A percentile compares a stretch with the other conserved stretches of the same genome.
Conservation (phyloP, 495 filamentous ascomycete genomes). For the Xylaria nigripes region DNA sequence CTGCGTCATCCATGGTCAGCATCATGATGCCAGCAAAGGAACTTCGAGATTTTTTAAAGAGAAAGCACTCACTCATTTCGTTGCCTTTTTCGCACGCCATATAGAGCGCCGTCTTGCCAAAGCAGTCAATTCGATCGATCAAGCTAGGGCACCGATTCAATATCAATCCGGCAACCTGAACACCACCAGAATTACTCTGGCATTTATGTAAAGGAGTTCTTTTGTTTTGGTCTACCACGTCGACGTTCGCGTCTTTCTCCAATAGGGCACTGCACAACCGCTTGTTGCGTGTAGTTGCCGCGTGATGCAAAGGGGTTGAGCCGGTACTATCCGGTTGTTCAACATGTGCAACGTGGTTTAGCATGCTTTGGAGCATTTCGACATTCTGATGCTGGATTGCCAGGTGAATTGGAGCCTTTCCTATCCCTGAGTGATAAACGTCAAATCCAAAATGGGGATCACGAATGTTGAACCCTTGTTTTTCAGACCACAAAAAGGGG, state of each 20-base stretch:
- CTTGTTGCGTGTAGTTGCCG: slow-evolving; percentile 13
- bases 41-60: background rate
- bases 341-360: slow-evolving; percentile 8
- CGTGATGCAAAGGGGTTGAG: slow-evolving; percentile 15
- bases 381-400: slow-evolving; percentile 15
- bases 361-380: slow-evolving; percentile 17
- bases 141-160: slow-evolving; percentile 10
- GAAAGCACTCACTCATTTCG: slow-evolving; percentile 8
- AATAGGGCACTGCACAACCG: slow-evolving; percentile 33
- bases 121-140: slow-evolving; percentile 10
- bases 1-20: background rate
- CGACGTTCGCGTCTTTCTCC: slow-evolving; percentile 39
- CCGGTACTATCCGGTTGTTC: slow-evolving; percentile 12
- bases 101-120: slow-evolving; percentile 22
- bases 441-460: slow-evolving; percentile 13
- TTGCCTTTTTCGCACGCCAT: slow-evolving; percentile 24
- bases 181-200: slow-evolving; percentile 12
- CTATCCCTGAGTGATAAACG: slow-evolving; percentile 8
- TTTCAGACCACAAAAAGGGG: slow-evolving; percentile 19
- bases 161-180: slow-evolving; percentile 14
- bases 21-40: background rate
- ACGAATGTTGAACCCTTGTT: slow-evolving; percentile 17
- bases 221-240: slow-evolving; percentile 34
- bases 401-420: slow-evolving; percentile 17
- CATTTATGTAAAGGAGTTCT: slow-evolving; percentile 23